These are phyloP conservation scores for Haplosporangium sp. DNA, from an alignment of 371 early-diverging fungal species.

Conservation along the genomic window DNA sequence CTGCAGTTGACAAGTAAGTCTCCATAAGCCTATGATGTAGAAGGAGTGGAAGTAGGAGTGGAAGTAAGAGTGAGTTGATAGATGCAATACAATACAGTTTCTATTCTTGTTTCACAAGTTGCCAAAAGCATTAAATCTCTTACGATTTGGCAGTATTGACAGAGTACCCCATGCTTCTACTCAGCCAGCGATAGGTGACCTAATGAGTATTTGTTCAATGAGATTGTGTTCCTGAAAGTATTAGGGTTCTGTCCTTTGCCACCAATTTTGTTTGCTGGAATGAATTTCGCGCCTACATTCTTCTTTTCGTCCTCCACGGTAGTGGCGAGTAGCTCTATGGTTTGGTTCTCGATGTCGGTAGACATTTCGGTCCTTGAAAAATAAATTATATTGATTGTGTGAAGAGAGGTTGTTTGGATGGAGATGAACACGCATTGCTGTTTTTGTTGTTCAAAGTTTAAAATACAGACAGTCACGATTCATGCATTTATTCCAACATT, in stretches of 20 bases:
- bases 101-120: too few relatives aligned
- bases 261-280: slow-evolving; percentile 23
- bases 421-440: background rate
- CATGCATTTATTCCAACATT: too few relatives aligned
- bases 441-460: background rate
- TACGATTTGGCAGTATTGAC: slow-evolving; percentile 53
- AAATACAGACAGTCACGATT: background rate
- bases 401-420: background rate
- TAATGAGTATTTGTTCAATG: slow-evolving; percentile 13
- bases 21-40: slow-evolving; percentile 35
- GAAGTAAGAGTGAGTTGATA: too few relatives aligned
- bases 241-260: slow-evolving; percentile 22
- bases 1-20: slow-evolving; percentile 26
- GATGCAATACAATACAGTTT: too few relatives aligned
- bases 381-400: background rate
- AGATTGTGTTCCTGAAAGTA: background rate
- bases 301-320: slow-evolving; percentile 50
- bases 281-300: slow-evolving; percentile 19
- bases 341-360: slow-evolving; percentile 38
- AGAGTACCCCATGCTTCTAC: slow-evolving; percentile 52
- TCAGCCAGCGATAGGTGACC: slow-evolving; percentile 55
- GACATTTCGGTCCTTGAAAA: slow-evolving; percentile 10
- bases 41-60: background rate
- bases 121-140: background rate
- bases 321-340: slow-evolving; percentile 39